phyloP scores from a whole-genome alignment of 495 filamentous ascomycete species.

The Aspergillus asperescens region DNA sequence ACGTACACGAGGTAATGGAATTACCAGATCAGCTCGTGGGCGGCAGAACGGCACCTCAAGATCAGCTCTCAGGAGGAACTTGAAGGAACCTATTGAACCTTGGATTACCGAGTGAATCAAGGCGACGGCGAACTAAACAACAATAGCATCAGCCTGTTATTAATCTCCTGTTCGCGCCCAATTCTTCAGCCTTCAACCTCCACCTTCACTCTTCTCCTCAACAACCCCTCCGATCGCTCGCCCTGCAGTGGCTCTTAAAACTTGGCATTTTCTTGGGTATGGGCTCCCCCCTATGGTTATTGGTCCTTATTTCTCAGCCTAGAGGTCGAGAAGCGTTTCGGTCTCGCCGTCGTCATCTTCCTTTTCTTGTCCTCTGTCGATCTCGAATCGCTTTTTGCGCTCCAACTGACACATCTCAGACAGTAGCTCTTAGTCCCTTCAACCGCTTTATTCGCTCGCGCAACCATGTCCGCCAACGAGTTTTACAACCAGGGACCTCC shows the following conservation, averaged over 20 bases:
- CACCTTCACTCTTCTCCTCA: background rate
- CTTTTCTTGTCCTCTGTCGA: conserved; percentile 9
- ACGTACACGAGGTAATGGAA: background rate
- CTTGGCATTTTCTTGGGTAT: conserved; percentile 24
- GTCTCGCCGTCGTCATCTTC: background rate
- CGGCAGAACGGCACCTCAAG: background rate
- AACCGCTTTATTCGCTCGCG: background rate
- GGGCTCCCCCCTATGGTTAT: conserved; percentile 13
- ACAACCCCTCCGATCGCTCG: conserved; percentile 2
- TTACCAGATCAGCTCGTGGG: background rate
- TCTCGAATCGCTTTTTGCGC: conserved; percentile 1
- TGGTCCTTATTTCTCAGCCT: conserved; percentile 12
- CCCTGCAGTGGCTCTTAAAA: conserved; percentile 2
- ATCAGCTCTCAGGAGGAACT: background rate
- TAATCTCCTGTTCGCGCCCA: background rate
- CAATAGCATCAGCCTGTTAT: conserved; percentile 3
- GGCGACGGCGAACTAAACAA: background rate
- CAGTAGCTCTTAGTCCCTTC: background rate
- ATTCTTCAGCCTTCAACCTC: background rate
- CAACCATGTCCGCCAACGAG: conserved; percentile 17
- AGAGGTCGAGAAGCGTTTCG: conserved; percentile 4
- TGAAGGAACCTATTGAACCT: background rate
- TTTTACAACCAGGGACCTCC: conserved; percentile 24
- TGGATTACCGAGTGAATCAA: background rate
- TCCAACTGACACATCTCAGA: background rate